Conservation (phyloP, 306 rosid species). For the Sicyos edulis region DNA sequence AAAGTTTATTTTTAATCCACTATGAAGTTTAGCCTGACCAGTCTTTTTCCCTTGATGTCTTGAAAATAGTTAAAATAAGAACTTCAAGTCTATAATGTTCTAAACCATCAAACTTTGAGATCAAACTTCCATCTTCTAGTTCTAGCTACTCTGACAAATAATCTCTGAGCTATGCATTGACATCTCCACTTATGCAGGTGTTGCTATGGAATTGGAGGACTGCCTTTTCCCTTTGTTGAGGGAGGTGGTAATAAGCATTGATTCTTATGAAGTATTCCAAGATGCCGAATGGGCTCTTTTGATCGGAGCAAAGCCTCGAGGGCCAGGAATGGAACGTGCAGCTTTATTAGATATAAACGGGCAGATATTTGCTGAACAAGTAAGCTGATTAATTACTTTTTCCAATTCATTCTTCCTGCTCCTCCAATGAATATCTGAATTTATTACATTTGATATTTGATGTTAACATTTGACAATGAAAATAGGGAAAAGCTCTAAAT, state of each 20-base stretch:
- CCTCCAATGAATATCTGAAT: not conserved
- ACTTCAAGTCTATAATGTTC: too few relatives aligned
- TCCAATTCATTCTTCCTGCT: not conserved
- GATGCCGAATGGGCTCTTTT: slow-evolving; percentile 91
- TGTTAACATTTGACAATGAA: not conserved
- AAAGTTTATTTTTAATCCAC: too few relatives aligned
- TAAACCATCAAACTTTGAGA: not conserved
- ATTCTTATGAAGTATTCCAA: slow-evolving; percentile 92
- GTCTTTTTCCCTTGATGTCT: not conserved
- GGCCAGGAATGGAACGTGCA: slow-evolving; percentile 97
- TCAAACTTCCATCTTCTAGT: slow-evolving; percentile 14
- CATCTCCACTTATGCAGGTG: slow-evolving; percentile 47
- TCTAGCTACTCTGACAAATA: not conserved
- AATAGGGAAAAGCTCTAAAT: slow-evolving; percentile 81
- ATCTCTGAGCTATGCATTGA: not conserved
- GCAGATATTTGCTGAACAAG: slow-evolving; percentile 83
- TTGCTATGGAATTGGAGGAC: slow-evolving; percentile 98
- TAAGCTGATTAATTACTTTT: slow-evolving; percentile 24
- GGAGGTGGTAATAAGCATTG: slow-evolving; percentile 79
- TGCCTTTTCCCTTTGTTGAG: slow-evolving; percentile 81
- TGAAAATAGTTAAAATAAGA: too few relatives aligned
- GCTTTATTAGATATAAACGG: slow-evolving; percentile 81
- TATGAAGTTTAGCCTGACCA: not conserved
- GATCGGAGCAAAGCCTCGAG: slow-evolving; percentile 98
- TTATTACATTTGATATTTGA: slow-evolving; percentile 19